Base-by-base conservation (phyloP, 1,284 basidiomycete genomes). In the Marasmius fiardii region DNA sequence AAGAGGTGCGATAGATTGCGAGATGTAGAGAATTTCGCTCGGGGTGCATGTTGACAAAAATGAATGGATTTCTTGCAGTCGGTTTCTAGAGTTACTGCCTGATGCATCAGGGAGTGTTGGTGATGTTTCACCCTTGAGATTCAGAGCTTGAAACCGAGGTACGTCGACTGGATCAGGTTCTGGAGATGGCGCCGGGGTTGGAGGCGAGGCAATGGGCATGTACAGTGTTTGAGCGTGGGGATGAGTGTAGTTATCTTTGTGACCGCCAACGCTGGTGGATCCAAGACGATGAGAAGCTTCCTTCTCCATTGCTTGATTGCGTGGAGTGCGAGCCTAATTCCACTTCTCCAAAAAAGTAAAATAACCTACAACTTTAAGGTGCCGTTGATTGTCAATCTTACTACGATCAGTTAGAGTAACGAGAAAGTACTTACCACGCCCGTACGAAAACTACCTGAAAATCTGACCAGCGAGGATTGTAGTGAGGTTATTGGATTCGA, bases 21-120 rank as follows among this genome's bases (percentile, higher is more conserved):
- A 90, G 55, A 97, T 79, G 67, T 88, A 90, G 14, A 91, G 78
- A 12, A 97, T 85, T 65, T 97, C 93, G 8, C 83, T 75, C 2
- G 88, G 80, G 1, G 83, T 81, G 63, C 92, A 87, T 45, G 85
- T 78, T 43, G 75, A 70, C 7, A 94, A 75, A 41, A 95, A 72
- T 1, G 82, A 70, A 14, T 79, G 67, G 43, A 95, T 80, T 61
- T 87, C 85, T 41, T 79, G 74, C 60, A 81, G 80, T 24, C 90
- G 82, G 7, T 76, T 67, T 20, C 72, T 55, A 3, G 78, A 69
- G 11, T 68, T 70, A 4, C 28, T 31, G 4, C 28, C 28, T 10
- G 71, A 64, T 26, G 69, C 66, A 44, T 66, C 58, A 65, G 64
- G 67, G 21, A 62, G 65, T 52, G 64, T 63, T 56, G 43, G 65